Conservation (phyloP, 192 early-diverging fungal species). For the Podila horticola region DNA sequence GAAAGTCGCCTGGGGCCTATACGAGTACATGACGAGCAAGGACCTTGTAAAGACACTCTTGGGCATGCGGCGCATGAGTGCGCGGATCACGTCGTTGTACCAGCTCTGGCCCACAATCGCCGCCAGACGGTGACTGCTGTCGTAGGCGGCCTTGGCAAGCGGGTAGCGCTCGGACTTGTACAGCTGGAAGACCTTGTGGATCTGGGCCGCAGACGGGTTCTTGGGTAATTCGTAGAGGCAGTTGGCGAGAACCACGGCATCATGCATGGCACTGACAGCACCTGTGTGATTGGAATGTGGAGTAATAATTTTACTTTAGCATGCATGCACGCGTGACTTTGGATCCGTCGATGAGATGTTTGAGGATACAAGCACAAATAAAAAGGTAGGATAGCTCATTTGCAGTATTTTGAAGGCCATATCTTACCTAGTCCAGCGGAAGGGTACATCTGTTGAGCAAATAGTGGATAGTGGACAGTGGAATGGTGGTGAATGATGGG, state of each 20-base stretch:
- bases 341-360: background rate
- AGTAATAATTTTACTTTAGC: background rate
- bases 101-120: conserved; percentile 24
- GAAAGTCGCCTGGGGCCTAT: conserved; percentile 26
- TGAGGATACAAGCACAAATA: background rate
- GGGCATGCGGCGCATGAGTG: conserved; percentile 22
- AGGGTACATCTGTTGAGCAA: conserved; percentile 17
- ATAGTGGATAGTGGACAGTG: no score
- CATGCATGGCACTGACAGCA: conserved; percentile 30
- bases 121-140: conserved; percentile 30
- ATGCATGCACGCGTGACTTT: background rate
- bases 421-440: conserved; percentile 29
- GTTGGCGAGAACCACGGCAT: conserved; percentile 16
- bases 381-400: background rate
- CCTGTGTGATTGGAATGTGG: background rate
- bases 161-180: conserved; percentile 28
- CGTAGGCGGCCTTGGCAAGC: conserved; percentile 18
- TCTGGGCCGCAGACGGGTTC: conserved; percentile 9
- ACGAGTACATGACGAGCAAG: conserved; percentile 29
- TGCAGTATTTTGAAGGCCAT: background rate
- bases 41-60: conserved; percentile 23
- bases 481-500: no score
- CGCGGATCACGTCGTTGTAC: conserved; percentile 19
- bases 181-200: conserved; percentile 13
- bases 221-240: conserved; percentile 25